Evolutionary conservation across 805 yeast species (phyloP), one percentile per base, ranked within the genome.

Genomic region (Barnettozyma sp.): DNA sequence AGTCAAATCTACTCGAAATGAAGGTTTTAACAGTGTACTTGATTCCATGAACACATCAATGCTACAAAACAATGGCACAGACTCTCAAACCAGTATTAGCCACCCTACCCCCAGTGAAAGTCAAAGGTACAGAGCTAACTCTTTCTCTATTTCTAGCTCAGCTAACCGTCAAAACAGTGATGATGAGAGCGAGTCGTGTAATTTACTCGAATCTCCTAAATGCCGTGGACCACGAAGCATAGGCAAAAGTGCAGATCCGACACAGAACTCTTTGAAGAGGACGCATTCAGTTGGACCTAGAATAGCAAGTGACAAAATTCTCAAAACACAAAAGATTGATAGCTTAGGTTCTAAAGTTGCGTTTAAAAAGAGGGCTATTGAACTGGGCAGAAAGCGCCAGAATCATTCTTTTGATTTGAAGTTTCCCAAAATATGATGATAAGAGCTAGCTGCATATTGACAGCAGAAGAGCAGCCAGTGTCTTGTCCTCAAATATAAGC

Each of bases 401-500:
- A 18, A 25, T 12, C n/a, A 11, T 5, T 37, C 40, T 10, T 41
- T 39, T 26, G 44, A 46, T 14, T 30, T 46, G 26, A 36, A 30
- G 26, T 44, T 44, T 18, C 45, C 49, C 12, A 44, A 35, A 27
- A 6, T 37, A 35, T 30, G 32, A 23, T 19, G 12, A 22, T 10
- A 27, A 19, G 24, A 22, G 24, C 12, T 9, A 22, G 9, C 24
- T 12, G 12, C 24, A 22, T 22, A 9, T 9, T 22, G 9, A 22
- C 24, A 9, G n/a, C n/a, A n/a, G n/a, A n/a, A n/a, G n/a, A n/a
- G n/a, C n/a, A n/a, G n/a, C n/a, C n/a, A n/a, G n/a, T n/a, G n/a
- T n/a, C n/a, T n/a, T n/a, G n/a, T n/a, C n/a, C n/a, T n/a, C n/a
- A n/a, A n/a, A n/a, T n/a, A n/a, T n/a, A n/a, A n/a, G n/a, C n/a